phyloP scores from a whole-genome alignment of 1,284 basidiomycete genomes.

The Boletus coffeatus region DNA sequence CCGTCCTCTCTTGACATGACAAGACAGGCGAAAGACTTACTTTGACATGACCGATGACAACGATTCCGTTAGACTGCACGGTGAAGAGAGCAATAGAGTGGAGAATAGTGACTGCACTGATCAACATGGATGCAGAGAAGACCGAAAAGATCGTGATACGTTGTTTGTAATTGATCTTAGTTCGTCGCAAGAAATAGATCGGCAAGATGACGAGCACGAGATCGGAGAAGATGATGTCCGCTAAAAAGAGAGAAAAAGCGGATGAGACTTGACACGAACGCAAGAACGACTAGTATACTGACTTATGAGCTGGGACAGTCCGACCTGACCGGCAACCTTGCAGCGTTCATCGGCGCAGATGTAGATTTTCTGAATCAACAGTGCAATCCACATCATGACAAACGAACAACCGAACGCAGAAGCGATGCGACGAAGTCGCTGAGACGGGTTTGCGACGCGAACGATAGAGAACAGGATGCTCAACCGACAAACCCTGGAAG shows the following conservation, averaged over 20 bases:
- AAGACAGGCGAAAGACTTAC: conserved; percentile 10
- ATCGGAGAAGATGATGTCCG: conserved; percentile 29
- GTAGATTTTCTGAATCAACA: conserved; percentile 16
- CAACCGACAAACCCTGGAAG: conserved; percentile 19
- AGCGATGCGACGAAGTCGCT: conserved; percentile 5
- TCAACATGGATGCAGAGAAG: conserved; percentile 19
- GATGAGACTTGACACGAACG: neutral
- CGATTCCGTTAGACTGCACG: neutral
- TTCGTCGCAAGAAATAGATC: conserved; percentile 11
- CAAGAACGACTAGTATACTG: neutral
- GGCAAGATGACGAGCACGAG: conserved; percentile 15
- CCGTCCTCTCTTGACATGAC: neutral
- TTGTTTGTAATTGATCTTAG: conserved; percentile 9
- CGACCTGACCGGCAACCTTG: conserved; percentile 1
- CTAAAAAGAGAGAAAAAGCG: conserved; percentile 4
- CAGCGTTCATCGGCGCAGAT: conserved; percentile 13
- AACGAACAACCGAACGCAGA: conserved; percentile 16
- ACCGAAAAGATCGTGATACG: conserved; percentile 17
- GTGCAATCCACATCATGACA: conserved; percentile 20
- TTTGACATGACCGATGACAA: conserved; percentile 21
- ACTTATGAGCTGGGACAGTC: conserved; percentile 20
- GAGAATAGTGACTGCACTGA: conserved; percentile 17
- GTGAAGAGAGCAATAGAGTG: conserved; percentile 12
- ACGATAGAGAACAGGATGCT: conserved; percentile 25
- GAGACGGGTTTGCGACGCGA: conserved; percentile 13